Base-by-base conservation (phyloP, 2,329 filamentous ascomycete genomes). In the Aschersonia sp. region DNA sequence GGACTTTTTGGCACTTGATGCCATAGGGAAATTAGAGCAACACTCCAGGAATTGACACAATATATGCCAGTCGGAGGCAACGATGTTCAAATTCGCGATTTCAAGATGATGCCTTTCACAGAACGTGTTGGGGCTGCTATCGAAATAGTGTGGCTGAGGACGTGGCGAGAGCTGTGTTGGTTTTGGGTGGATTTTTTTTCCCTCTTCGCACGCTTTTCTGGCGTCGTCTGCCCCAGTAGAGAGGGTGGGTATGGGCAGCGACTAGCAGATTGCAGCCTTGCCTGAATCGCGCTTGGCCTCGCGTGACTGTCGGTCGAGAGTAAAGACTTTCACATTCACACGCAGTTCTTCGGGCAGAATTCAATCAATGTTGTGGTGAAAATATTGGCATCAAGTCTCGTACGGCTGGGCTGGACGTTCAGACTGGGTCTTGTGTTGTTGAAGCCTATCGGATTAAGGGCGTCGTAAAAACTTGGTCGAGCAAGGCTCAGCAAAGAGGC, bases 1-100 rank as follows among this genome's bases (percentile, higher is more conserved):
- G 61, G 75, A 67, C 56, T 68, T 65, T 59, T 67, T 71, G 58
- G 71, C 68, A 59, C 74, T 72, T 54, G 74, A 72, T 62, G 73
- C 72, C 74, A 78, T 78, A 66, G 56, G 47, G 47, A 44, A 31
- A 52, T 45, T 30, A 41, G 41, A 40, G 45, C 30, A 20, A 20
- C 31, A 42, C 30, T 28, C 40, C 45, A 41, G 43, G 20, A 32
- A 50, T 46, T 52, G 45, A 49, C 30, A 45, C 30, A 43, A 49
- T 48, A 42, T 40, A 35, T 30, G 47, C 6, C 30, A 9, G 5
- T 31, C 30, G 6, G 9, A 30, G 9, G 29, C 7, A 32, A 9
- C 43, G 48, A 46, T 50, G 45, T 48, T 50, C 45, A 31, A 31
- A 46, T 43, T 51, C 47, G 47, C 45, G 29, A 46, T 45, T 20